These are phyloP conservation scores for Neonectria ditissima DNA, from an alignment of 2,329 filamentous ascomycete genomes.

Conservation along the genomic window DNA sequence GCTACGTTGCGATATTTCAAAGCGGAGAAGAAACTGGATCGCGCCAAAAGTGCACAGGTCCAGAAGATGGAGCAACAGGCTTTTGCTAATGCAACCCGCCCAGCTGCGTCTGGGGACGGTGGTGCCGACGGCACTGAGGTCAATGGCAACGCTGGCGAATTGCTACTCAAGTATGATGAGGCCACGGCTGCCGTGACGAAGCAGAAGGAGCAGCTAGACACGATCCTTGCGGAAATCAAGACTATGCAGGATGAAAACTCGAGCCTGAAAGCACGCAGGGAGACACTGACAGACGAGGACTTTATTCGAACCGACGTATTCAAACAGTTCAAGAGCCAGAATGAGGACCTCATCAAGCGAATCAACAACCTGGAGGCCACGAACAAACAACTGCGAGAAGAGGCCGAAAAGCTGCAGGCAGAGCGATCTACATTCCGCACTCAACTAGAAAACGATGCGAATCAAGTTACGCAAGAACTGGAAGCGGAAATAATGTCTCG, in stretches of 20 bases:
- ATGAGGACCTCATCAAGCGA: constrained; percentile 91
- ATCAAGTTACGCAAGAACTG: constrained; percentile 77
- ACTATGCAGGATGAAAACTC: constrained; percentile 82
- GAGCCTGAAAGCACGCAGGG: constrained; percentile 73
- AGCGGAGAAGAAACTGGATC: constrained; percentile 93
- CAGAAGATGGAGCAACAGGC: constrained; percentile 94
- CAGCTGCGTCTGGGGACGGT: constrained; percentile 52
- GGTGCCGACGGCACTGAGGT: constrained; percentile 65
- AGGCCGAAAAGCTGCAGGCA: constrained; percentile 84
- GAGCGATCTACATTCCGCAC: constrained; percentile 86
- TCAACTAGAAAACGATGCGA: constrained; percentile 84
- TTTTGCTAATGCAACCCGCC: constrained; percentile 73
- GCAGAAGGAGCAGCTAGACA: constrained; percentile 89
- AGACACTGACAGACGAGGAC: constrained; percentile 88
- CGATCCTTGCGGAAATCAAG: constrained; percentile 81
- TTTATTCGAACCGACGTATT: constrained; percentile 93
- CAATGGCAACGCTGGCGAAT: constrained; percentile 70
- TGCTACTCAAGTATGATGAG: constrained; percentile 82
- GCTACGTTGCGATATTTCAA: constrained; percentile 94
- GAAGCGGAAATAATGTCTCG: constrained; percentile 84
- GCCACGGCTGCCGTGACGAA: constrained; percentile 80
- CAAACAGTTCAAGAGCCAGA: constrained; percentile 89
- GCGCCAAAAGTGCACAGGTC: constrained; percentile 87
- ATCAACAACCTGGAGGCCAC: constrained; percentile 92
- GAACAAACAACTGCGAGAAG: constrained; percentile 86